Evolutionary conservation across 805 yeast species (phyloP), one percentile per base, ranked within the genome.

Genomic region (Yamadazyma nakazawae): DNA sequence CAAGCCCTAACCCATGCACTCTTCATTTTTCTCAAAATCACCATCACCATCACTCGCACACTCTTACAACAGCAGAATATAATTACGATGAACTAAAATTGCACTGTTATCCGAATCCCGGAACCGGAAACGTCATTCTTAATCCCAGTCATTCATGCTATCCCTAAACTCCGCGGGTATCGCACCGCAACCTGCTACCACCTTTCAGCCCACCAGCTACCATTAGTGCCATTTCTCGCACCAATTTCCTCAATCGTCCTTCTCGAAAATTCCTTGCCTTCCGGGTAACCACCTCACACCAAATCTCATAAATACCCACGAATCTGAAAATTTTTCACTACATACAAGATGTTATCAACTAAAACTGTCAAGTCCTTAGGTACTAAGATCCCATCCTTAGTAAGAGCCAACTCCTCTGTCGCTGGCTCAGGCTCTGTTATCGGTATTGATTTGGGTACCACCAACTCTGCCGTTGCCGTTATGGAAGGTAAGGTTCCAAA

Each of bases 381-480:
- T 31, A 42, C 43, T 21, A 43, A 44, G 26, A 30, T 49, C 30
- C 49, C 49, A 28, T 65, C 58, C 62, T 68, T 67, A 47, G 54
- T 65, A 46, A 68, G 70, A 60, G 57, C 61, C 57, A 66, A 70
- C 44, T 55, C 67, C 26, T 53, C 58, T 35, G 62, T 59, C 46
- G 68, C 69, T 37, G 64, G 68, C 38, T 58, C 57, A 52, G 76
- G 80, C 53, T 74, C 82, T 55, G 92, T 87, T 39, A 85, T 87
- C 60, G 95, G 95, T 65, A 85, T 87, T 58, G 95, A 87, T 67
- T 72, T 87, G 62, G 95, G 95, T 61, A 87, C 95, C 65, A 87
- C 95, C 65, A 87, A 88, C 75, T 87, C 95, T 30, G 95, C 95
- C 46, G 95, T 87, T 36, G 95, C 95, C 45, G 70, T 86, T 45